Evolutionary conservation across 306 rosid species (phyloP).

Genomic region (Cucumis sativus): DNA sequence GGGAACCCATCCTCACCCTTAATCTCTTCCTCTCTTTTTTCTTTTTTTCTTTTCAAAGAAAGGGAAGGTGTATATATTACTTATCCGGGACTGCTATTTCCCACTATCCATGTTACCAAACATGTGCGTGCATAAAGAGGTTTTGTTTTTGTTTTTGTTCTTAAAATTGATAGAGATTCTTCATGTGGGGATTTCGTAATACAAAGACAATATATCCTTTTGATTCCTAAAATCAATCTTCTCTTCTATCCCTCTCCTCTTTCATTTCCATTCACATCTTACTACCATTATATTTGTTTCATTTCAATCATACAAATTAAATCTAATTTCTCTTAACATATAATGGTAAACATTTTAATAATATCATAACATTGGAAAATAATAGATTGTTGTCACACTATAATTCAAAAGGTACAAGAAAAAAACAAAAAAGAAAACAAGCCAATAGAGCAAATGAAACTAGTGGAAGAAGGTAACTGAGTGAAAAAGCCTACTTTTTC

Average conservation of each 20-base stretch:
- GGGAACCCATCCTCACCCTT: neutral
- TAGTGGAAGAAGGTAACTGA: too few species aligned
- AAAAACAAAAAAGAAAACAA: too few species aligned
- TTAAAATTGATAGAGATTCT: neutral
- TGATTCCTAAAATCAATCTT: neutral
- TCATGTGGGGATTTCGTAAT: neutral
- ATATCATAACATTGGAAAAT: too few species aligned
- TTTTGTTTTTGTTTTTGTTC: too few species aligned
- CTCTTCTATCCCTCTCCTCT: neutral
- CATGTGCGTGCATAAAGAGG: neutral
- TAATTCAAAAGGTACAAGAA: too few species aligned
- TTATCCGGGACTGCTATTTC: neutral
- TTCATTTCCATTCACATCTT: neutral
- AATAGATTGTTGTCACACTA: too few species aligned
- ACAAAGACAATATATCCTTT: neutral
- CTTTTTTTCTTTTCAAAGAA: neutral
- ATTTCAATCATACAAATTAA: too few species aligned
- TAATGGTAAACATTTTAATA: too few species aligned
- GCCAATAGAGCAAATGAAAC: too few species aligned
- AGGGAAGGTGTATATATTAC: too few species aligned
- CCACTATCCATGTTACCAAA: constrained; percentile 3
- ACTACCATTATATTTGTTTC: neutral
- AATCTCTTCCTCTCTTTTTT: neutral
- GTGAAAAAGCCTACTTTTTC: too few species aligned
- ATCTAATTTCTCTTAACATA: too few species aligned